Conservation (phyloP, 805 yeast genomes). For the Wickerhamiella brachini region DNA sequence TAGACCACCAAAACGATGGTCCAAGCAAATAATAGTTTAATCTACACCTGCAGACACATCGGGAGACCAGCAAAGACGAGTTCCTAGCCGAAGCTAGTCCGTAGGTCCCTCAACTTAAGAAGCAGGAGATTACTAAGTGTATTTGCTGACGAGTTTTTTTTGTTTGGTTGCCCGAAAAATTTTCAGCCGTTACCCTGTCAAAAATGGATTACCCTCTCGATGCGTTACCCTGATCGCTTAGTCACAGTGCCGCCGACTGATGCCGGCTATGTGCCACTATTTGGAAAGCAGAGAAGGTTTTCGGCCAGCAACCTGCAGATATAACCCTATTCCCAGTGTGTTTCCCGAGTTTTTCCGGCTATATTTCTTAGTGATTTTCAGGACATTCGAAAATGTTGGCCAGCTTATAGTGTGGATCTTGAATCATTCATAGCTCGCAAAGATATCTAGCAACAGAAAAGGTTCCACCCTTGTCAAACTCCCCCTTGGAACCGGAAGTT, state of each 20-base stretch:
- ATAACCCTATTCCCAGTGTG: not conserved
- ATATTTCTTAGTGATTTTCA: not conserved
- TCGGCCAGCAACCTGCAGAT: not conserved
- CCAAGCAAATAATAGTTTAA: not conserved
- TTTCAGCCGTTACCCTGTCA: not conserved
- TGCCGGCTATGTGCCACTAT: no score
- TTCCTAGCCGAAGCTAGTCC: not conserved
- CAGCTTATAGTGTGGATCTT: no score
- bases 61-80: constrained; percentile 5
- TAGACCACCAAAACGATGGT: constrained; percentile 6
- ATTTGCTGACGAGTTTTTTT: not conserved
- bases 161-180: not conserved
- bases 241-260: not conserved
- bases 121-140: not conserved
- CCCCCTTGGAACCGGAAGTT: not conserved
- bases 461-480: no score
- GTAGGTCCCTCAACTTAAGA: not conserved
- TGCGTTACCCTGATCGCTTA: not conserved
- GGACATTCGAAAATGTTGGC: not conserved
- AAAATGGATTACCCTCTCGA: no score
- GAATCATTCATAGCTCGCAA: no score
- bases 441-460: no score
- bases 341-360: not conserved
- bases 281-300: not conserved
- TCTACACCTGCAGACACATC: constrained; percentile 21